Evolutionary conservation across 257 asterid genomes (phyloP), one percentile per base, ranked within the genome.

Genomic region (Ilex asprella): DNA sequence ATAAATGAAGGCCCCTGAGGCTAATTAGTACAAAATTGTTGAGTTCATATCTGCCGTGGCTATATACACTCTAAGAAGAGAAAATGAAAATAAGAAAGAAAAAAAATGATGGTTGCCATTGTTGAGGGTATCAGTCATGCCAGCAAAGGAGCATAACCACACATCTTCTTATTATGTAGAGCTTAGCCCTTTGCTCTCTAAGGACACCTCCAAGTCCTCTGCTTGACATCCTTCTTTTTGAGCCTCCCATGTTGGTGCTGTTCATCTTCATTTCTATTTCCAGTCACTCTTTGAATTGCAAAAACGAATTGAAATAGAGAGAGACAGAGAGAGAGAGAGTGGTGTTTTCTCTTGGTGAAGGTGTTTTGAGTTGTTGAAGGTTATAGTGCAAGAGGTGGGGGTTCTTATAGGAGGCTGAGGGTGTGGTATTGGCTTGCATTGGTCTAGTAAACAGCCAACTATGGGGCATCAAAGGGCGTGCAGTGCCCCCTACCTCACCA

Each of bases 141-240:
- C 88, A 89, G 68, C 96, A 89, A 54, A 89, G 91, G 27, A 89
- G 96, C 96, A 89, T 89, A 58, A 89, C 94, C 0, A 89, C 93
- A 56, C 96, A 89, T 67, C 96, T 75, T 39, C 82, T 73, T 12
- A 89, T 89, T 66, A 89, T 89, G 73, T 89, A 89, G 16, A 89
- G 93, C 66, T 74, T 82, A 16, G 96, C 91, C 67, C 91, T 86
- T 71, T 89, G 96, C 66, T 89, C 87, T 62, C 85, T 81, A 0
- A 89, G 79, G 27, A 82, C 87, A 21, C 91, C 88, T 67, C 91
- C 90, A n/a, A 89, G 76, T n/a, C 95, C 88, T 76, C 90, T 81
- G 76, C 87, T 86, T 2, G 91, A 75, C 50, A 77, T 70, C 57
- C 86, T 86, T 57, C 91, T 80, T 83, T 86, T 87, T 54, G 75